Base-by-base conservation (phyloP, 331 rosid species). In the Phaseolus coccineus region DNA sequence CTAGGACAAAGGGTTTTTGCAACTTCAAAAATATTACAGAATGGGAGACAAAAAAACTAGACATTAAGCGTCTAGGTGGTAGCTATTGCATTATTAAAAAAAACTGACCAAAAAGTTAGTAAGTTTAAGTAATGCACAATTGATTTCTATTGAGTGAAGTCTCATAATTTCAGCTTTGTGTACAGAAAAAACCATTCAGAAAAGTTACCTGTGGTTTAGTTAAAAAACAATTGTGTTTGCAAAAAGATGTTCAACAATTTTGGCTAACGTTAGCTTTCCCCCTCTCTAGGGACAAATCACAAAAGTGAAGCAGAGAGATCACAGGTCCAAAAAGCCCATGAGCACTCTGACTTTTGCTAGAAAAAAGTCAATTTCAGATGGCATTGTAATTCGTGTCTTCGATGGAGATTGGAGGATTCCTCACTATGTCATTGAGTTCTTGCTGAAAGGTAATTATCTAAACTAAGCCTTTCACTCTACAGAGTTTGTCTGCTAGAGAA, bases 261-360 rank as follows among this genome's bases (percentile, higher is more conserved):
- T 65, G 47, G 39, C 25, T 44, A 53, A 8, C 24, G 27, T 25
- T 46, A 5, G 75, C 51, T 65, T 65, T 66, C 35, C 42, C 76
- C 70, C 79, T 71, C 57, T 56, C 65, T 72, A 64, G 79, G 75
- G 71, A 82, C 81, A 71, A 77, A 61, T 33, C 67, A 33, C 55
- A 55, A 81, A 81, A 81, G 75, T 53, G 66, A 3, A 70, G 51
- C 28, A 57, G 72, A 71, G 62, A 58, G 51, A 71, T n/a, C 65
- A 79, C 28, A 69, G 27, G 30, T 51, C 76, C 67, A 50, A 61
- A 76, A 69, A 77, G 47, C 47, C 35, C 44, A 55, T 56, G 22
- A 77, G 9, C 83, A 55, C 72, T 79, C 65, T 77, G 67, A 85
- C 83, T 69, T 81, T 68, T 24, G 10, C 47, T 44, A 59, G n/a